Base-by-base conservation (phyloP, 306 rosid genomes). In the Acacia acuminata region DNA sequence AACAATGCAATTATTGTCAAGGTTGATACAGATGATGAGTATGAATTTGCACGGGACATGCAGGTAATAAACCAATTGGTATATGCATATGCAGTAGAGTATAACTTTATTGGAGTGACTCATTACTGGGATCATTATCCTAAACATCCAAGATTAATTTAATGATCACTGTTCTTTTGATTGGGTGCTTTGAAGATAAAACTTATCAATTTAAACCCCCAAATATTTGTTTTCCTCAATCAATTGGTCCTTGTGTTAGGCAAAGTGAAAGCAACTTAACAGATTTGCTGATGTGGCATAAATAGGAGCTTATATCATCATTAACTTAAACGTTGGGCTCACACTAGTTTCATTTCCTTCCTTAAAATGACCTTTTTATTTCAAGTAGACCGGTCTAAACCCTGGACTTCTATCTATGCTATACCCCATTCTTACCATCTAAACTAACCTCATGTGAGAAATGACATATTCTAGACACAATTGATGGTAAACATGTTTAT, bases 1-100 rank as follows among this genome's bases (percentile, higher is more conserved):
- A 65, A 71, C 68, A 92, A 88, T 64, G 94, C 89, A 13, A 40
- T 86, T 74, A 86, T 96, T 80, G 82, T 96, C 30, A 93, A 96
- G 88, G 98, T 96, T 71, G 99, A 93, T 78, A 96, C 98, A 10
- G 99, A 96, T 76, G 92, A 93, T 7, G 97, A 93, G 85, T 95
- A 93, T 48, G 93, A 95, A 81, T 95, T 95, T 60, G 90, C 97
- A 2, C 92, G 90, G 0, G 98, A 93, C 81, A 95, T 95, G 98
- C 98, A 95, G 97, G 98, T 95, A 83, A 69, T 40, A 10, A 42
- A n/a, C 79, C 77, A 20, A n/a, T 56, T 19, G 69, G 68, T 44
- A 48, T 75, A 73, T 58, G 71, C 50, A 61, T 65, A 71, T 51
- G 70, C 66, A 71, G 78, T 69, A 3, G 0, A 5, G 12, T 58